phyloP scores from a whole-genome alignment of 208 protist species.

The Trypanosoma caninum region DNA sequence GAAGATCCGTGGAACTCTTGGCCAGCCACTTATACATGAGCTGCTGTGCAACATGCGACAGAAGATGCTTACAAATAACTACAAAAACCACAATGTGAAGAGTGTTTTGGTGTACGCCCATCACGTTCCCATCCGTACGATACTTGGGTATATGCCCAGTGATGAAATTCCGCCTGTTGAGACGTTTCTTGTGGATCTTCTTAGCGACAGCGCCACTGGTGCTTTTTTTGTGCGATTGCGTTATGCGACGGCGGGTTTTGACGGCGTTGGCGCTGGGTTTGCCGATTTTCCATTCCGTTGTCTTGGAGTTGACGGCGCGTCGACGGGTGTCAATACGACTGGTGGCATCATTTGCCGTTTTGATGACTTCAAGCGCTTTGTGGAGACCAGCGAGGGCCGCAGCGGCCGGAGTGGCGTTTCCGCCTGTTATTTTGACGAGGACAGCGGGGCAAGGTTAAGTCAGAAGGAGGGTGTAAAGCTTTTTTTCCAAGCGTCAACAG shows the following conservation, averaged over 20 bases:
- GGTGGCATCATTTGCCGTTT: conserved; percentile 21
- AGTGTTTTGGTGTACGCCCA: conserved; percentile 14
- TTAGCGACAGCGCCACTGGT: conserved; percentile 10
- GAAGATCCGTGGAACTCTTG: conserved; percentile 13
- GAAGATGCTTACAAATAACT: conserved; percentile 5
- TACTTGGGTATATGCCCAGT: conserved; percentile 6
- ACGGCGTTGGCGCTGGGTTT: not conserved
- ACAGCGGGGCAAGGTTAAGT: not conserved
- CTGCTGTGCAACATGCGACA: conserved; percentile 19
- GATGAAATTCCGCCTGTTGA: conserved; percentile 1
- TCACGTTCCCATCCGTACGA: conserved; percentile 7
- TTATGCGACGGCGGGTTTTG: not conserved
- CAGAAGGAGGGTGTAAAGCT: conserved; percentile 3
- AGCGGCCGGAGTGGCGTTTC: conserved; percentile 2
- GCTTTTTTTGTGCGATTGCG: conserved; percentile 25
- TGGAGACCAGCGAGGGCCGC: conserved; percentile 10
- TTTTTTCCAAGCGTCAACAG: no score
- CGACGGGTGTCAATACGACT: not conserved
- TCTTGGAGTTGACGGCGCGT: conserved; percentile 3
- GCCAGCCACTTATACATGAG: conserved; percentile 13
- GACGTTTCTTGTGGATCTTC: conserved; percentile 26
- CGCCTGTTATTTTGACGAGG: conserved; percentile 15
- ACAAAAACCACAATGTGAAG: not conserved
- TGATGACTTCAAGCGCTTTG: conserved; percentile 24
- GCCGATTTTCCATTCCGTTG: conserved; percentile 25